Evolutionary conservation across 2,329 filamentous ascomycete species (phyloP), one percentile per base, ranked within the genome.

Genomic region (Diaporthe sp.): DNA sequence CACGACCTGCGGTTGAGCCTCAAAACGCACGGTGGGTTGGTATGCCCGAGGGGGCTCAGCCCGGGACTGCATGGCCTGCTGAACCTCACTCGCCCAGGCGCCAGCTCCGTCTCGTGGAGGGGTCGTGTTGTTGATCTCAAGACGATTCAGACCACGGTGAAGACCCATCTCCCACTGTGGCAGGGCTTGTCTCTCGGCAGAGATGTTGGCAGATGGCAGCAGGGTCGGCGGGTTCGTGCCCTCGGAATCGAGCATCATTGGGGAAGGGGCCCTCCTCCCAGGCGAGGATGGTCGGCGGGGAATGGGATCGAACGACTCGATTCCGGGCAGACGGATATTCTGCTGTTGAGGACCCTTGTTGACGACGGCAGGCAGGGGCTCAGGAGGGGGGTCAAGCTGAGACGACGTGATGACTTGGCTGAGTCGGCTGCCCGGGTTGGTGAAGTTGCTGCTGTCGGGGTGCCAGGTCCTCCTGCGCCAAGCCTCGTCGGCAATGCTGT

Each of bases 381-480:
- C 89, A 80, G 85, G 89, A 83, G 80, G 90, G 79, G 81, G 91
- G 81, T 84, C 90, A 84, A 85, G 89, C 77, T 86, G 91, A 81
- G 83, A 91, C 80, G 94, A 91, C 7, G 92, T 95, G 76, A 94
- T 91, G 52, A 95, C 93, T 77, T 94, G 93, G 79, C 91, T 94
- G 71, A 97, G 83, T 22, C 93, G 90, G 83, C 94, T 96, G 19
- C 92, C 93, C 66, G 92, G 91, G 42, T 91, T 86, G 75, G 88
- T 88, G 76, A 91, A 91, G 77, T 89, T 89, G 22, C 90, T 88
- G 75, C 92, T 93, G 76, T 95, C 94, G 0, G 95, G 94, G 83
- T 98, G 96, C 96, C 96, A 98, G 3, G 96, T 98, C 71, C 95
- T 90, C 76, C 96, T 89, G 77, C 95, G 91, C 90, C 92, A 94